Percentiles rank a stretch among this genome's conserved stretches.
These are phyloP conservation scores for Pleurotus eryngii DNA, from an alignment of 768 basidiomycete species.

Conservation along the genomic window DNA sequence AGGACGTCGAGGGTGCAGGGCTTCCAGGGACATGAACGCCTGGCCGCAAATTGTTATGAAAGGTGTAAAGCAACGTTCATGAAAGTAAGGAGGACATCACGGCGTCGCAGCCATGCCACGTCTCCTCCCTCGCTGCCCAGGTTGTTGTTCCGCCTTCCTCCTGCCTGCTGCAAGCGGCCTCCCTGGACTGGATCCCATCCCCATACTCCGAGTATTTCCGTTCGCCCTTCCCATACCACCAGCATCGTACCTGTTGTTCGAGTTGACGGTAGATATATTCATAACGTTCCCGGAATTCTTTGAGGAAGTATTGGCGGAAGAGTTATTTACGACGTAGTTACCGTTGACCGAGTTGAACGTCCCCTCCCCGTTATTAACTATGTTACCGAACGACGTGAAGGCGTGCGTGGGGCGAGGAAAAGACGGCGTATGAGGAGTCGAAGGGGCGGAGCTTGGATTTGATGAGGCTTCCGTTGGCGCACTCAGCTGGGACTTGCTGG, in stretches of 20 bases:
- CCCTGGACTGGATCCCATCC: too few species aligned
- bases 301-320: constrained; percentile 12
- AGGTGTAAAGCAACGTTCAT: too few species aligned
- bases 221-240: neutral
- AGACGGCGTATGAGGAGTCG: neutral
- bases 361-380: neutral
- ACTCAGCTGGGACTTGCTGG: neutral
- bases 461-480: neutral
- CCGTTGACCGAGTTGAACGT: constrained; percentile 7
- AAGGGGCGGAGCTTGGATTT: neutral
- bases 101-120: too few species aligned
- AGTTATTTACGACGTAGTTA: constrained; percentile 8
- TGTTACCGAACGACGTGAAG: neutral
- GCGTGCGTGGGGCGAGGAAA: neutral
- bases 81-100: too few species aligned
- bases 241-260: constrained; percentile 14
- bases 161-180: too few species aligned
- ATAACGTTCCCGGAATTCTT: constrained; percentile 18
- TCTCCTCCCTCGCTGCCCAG: too few species aligned
- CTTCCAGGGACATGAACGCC: too few species aligned
- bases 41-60: too few species aligned
- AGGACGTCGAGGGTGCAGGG: too few species aligned
- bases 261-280: constrained; percentile 16
- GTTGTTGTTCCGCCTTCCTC: too few species aligned
- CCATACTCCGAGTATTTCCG: too few species aligned